phyloP scores from a whole-genome alignment of 139 green algal species.

The Chlamydomonas urium region DNA sequence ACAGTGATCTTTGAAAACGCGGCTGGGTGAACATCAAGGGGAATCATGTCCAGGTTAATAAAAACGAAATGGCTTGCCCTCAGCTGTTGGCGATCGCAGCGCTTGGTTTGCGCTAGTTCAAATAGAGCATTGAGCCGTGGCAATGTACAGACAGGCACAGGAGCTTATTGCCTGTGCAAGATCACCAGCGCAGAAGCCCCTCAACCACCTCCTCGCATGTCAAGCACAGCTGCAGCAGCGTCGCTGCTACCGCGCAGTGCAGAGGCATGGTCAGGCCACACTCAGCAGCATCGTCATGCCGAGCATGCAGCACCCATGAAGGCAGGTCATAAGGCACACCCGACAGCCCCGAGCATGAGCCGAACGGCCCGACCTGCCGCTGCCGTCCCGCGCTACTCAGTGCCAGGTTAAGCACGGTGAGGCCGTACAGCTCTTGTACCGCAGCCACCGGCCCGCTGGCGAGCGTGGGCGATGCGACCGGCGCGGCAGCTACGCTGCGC shows the following conservation, averaged over 20 bases:
- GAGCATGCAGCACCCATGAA: background rate
- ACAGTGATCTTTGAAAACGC: too few relatives aligned
- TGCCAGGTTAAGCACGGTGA: background rate
- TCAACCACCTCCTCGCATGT: background rate
- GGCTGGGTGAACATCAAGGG: too few relatives aligned
- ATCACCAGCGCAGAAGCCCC: background rate
- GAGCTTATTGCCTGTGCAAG: too few relatives aligned
- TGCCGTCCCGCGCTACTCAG: background rate
- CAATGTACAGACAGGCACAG: too few relatives aligned
- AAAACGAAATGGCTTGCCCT: too few relatives aligned
- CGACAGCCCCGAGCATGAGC: background rate
- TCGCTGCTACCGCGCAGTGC: background rate
- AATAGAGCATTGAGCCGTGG: too few relatives aligned
- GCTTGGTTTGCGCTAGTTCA: too few relatives aligned
- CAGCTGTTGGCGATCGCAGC: too few relatives aligned
- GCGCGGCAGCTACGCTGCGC: background rate
- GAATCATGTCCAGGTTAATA: too few relatives aligned
- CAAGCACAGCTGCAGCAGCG: background rate
- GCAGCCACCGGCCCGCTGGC: background rate
- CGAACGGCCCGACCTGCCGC: background rate
- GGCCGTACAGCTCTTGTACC: background rate
- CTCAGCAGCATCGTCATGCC: too few relatives aligned
- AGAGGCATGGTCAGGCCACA: conserved; percentile 7
- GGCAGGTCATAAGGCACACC: background rate
- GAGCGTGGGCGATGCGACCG: background rate